phyloP scores from a whole-genome alignment of 352 stramenopile species.

The Pythium rishiriense region DNA sequence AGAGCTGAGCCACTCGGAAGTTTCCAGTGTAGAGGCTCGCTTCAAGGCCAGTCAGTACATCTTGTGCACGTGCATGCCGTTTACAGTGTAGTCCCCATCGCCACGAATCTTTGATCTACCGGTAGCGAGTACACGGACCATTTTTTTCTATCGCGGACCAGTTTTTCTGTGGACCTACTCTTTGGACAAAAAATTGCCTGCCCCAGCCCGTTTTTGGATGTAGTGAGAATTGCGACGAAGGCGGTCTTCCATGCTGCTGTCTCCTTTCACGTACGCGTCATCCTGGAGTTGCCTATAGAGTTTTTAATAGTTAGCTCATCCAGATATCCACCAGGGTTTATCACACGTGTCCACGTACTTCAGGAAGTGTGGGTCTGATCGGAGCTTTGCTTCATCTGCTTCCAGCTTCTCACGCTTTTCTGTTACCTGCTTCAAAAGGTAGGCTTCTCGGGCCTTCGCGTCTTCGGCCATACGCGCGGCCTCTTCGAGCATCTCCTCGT shows the following conservation, averaged over 20 bases:
- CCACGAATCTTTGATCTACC: neutral
- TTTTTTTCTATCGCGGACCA: neutral
- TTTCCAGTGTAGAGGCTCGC: conserved; percentile 13
- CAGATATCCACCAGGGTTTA: neutral
- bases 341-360: conserved; percentile 41
- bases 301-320: neutral
- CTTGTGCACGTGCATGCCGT: conserved; percentile 25
- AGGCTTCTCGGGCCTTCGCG: conserved; percentile 64
- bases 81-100: conserved; percentile 21
- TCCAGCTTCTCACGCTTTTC: conserved; percentile 61
- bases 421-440: conserved; percentile 48
- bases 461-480: conserved; percentile 76
- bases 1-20: conserved; percentile 25
- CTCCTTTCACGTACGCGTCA: conserved; percentile 62
- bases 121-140: neutral
- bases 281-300: conserved; percentile 60
- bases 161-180: conserved; percentile 23
- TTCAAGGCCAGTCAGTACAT: conserved; percentile 6
- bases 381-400: conserved; percentile 50
- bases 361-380: conserved; percentile 72
- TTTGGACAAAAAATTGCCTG: conserved; percentile 80
- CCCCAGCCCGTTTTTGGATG: conserved; percentile 79
- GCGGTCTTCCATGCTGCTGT: conserved; percentile 71
- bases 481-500: conserved; percentile 66
- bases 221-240: conserved; percentile 84